Evolutionary conservation across 2,329 filamentous ascomycete species (phyloP), one percentile per base, ranked within the genome.

Genomic region (Talaromyces amestolkiae): DNA sequence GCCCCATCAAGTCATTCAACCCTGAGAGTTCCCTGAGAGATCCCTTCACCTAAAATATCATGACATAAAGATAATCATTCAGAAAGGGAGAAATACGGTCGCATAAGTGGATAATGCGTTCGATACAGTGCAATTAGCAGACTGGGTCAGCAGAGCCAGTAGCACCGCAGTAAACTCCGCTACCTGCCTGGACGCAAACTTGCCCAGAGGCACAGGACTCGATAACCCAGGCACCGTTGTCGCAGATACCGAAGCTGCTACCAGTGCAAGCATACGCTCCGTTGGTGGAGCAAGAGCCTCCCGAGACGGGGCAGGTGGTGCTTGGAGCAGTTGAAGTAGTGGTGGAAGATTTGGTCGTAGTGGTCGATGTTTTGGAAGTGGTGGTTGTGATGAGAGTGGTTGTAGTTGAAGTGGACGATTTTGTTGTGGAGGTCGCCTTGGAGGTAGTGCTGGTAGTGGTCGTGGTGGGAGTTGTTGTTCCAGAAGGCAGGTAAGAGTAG

Each of bases 401-500:
- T 24, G 51, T 45, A 17, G 61, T 43, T 15, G 37, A 37, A 11
- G 27, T 47, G 2, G 61, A 37, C 3, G 54, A 19, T 58, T 27
- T 45, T 5, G 37, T 61, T 11, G 58, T 37, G 17, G 61, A 45
- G 9, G 58, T 19, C 24, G 58, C 9, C 41, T 45, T 13, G 31
- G 27, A 9, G 27, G 41, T 65, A 10, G 33, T 60, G 7, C 58
- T 43, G 19, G 47, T 53, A 1, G 37, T 61, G 11, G 49, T 58
- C 35, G 61, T 56, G 13, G 58, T 15, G n/a, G 64, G 22, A 17
- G 58, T 35, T 13, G 49, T 45, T 19, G 58, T 39, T 22, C 15
- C 19, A 45, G 39, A 51, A 51, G 64, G 64, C 31, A 65, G 27
- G 19, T 45, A 61, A 19, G 27, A 41, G 86, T 62, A 62, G 17